Base-by-base conservation (phyloP, 2,329 filamentous ascomycete species). In the Setomelanomma holmii region DNA sequence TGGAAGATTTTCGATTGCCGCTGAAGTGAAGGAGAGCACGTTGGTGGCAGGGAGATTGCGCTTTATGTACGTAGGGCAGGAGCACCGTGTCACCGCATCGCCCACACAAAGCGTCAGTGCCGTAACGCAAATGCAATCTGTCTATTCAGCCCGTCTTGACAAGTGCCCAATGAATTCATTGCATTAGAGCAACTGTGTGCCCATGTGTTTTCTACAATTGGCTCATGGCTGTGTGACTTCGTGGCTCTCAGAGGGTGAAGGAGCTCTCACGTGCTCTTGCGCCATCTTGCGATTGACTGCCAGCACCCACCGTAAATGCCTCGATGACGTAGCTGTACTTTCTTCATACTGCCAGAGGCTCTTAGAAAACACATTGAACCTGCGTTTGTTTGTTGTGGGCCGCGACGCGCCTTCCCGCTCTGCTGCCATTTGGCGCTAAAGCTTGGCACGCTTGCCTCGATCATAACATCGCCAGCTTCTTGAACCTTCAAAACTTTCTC, bases 351-450 rank as follows among this genome's bases (percentile, higher is more conserved):
- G 21, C 24, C 27, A 23, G n/a, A 16, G 20, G 34, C n/a, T 30
- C 10, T 10, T 8, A 10, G 10, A 30, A 30, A 10, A 2, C 27
- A 14, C 14, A 6, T 14, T 30, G 5, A 8, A 10, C 27, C 21
- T 40, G 47, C 12, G 35, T 35, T 53, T 60, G 58, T 58, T 63
- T 65, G 62, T 65, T 60, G 50, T 53, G 44, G 45, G 40, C 27
- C 45, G 27, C 41, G 50, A 48, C 48, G 55, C 55, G 23, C 62
- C 48, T 65, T 57, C 62, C 55, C 44, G 42, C 41, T 39, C 8
- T 36, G 24, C 40, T 54, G 34, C 38, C 40, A 44, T 40, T 39
- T 42, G 43, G 39, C 54, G 46, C 53, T 55, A 53, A 20, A 10
- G 21, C 63, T 64, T 67, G 63, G 66, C 60, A 35, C 46, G 20